Base-by-base conservation (phyloP, 495 filamentous ascomycete species). In the Haplographium delicatum region DNA sequence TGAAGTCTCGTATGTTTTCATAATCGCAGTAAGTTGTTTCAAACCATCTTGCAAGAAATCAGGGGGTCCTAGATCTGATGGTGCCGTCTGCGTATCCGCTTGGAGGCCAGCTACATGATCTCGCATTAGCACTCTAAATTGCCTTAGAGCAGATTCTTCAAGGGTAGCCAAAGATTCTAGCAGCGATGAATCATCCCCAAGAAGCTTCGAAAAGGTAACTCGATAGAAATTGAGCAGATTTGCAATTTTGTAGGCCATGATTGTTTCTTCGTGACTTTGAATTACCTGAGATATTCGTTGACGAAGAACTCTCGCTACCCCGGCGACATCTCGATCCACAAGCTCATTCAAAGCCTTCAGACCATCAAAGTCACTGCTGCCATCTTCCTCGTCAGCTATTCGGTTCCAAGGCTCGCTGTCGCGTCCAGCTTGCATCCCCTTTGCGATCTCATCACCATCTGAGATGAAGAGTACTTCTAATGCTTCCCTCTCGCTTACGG, bases 401-500 rank as follows among this genome's bases (percentile, higher is more conserved):
- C 79, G 65, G 18, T 82, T 76, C 94, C 93, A 97, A 0, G 89
- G 83, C 65, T 96, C 89, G 53, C 84, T 94, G 57, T 86, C 88
- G 10, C 88, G 72, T 4, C 90, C 90, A 31, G 87, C 85, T 62
- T 90, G 81, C 30, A 98, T 88, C 3, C 85, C 87, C 50, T 81
- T 85, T 28, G 85, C 87, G 53, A 95, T 86, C 54, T 95, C 88
- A 50, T 93, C 87, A n/a, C 88, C 91, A 46, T 95, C 90, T 1
- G 84, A 82, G 27, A 96, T 84, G 62, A 97, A 97, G 4, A 99
- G 69, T 3, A 86, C 82, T 61, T 96, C 93, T 15, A 99, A 73
- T 2, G 91, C 88, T 65, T 99, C 93, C 35, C 88, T 78, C 66
- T 99, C 93, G 16, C 90, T 91, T 0, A 97, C 93, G 0, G 91